phyloP scores from a whole-genome alignment of 2,329 filamentous ascomycete genomes.

The Colletotrichum chlorophyti region DNA sequence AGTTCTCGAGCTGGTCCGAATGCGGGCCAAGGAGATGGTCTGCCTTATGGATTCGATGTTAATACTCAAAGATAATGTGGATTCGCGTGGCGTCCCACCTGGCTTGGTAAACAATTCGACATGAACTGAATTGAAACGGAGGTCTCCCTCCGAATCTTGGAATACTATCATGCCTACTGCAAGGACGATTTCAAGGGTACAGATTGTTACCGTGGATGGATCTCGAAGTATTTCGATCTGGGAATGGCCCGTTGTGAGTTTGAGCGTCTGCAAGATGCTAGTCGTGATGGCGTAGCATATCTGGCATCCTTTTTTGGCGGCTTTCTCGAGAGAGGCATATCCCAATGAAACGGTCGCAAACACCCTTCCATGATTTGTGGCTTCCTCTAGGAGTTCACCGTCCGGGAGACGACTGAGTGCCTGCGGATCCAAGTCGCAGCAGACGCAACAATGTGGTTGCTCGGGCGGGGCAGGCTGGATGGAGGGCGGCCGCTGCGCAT shows the following conservation, averaged over 20 bases:
- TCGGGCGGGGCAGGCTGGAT: too few species aligned
- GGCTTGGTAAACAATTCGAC: conserved; percentile 9
- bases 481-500: too few species aligned
- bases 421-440: too few species aligned
- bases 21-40: not conserved
- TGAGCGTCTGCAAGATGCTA: not conserved
- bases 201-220: not conserved
- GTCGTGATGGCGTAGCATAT: conserved; percentile 10
- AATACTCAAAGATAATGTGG: not conserved
- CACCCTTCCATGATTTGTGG: too few species aligned
- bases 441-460: too few species aligned
- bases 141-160: not conserved
- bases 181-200: not conserved
- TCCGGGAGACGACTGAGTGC: too few species aligned
- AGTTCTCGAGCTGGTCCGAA: not conserved
- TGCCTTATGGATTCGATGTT: not conserved
- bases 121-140: too few species aligned
- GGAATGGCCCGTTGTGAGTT: not conserved
- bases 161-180: too few species aligned
- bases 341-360: too few species aligned
- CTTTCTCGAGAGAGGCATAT: not conserved
- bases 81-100: not conserved
- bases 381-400: too few species aligned
- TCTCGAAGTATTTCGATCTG: not conserved
- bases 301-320: conserved; percentile 8